Evolutionary conservation across 106 monocot genomes (phyloP).

Genomic region (Acorus calamus): DNA sequence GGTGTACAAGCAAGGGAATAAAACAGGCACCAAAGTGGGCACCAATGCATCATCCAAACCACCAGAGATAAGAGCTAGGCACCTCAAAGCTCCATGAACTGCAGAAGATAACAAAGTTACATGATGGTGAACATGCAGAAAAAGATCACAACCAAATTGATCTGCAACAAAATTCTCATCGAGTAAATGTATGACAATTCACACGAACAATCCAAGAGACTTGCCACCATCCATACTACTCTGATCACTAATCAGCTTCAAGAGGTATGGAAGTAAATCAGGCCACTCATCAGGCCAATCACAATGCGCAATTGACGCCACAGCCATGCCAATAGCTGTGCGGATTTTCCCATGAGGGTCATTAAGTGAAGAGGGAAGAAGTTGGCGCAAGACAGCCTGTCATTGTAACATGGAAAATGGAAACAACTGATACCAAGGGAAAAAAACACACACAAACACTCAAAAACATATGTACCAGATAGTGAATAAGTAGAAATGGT

Average conservation of each 20-base stretch:
- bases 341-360: slow-evolving; percentile 81
- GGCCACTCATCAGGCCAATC: slow-evolving; percentile 99
- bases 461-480: no score
- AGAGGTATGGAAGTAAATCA: slow-evolving; percentile 70
- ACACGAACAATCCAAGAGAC: neutral
- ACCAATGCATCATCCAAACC: slow-evolving; percentile 83
- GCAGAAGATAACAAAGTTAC: slow-evolving; percentile 4
- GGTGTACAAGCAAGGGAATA: slow-evolving; percentile 65
- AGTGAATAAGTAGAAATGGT: no score
- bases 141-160: neutral
- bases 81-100: slow-evolving; percentile 86
- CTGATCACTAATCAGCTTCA: slow-evolving; percentile 65
- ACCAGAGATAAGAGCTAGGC: slow-evolving; percentile 69
- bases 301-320: slow-evolving; percentile 69
- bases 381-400: slow-evolving; percentile 61
- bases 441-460: neutral
- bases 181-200: no score
- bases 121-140: neutral
- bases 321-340: slow-evolving; percentile 83
- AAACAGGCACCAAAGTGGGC: slow-evolving; percentile 62
- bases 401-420: neutral
- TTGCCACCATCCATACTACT: slow-evolving; percentile 69
- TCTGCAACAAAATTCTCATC: no score
- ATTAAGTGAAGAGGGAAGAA: slow-evolving; percentile 62
- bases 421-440: neutral